These are phyloP conservation scores for Starmerella scarabaei DNA, from an alignment of 805 yeast species.

Conservation along the genomic window DNA sequence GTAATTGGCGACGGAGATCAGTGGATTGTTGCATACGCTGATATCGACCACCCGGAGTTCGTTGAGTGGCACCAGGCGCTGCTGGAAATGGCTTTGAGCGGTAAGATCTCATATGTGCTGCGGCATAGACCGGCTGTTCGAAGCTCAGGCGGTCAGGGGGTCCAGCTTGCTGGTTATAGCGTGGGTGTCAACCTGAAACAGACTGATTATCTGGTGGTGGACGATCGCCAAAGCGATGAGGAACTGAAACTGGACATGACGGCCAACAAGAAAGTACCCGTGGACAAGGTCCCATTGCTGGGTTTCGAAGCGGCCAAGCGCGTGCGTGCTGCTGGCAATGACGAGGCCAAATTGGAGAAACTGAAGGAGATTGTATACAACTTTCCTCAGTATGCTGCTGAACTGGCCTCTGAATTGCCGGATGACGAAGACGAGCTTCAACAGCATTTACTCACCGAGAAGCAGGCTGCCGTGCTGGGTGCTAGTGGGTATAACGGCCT, in stretches of 20 bases:
- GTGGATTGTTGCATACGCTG: constrained; percentile 53
- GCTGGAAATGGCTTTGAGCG: constrained; percentile 44
- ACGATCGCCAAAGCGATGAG: constrained; percentile 36
- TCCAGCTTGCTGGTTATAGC: constrained; percentile 44
- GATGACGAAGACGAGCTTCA: constrained; percentile 30
- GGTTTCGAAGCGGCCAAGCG: constrained; percentile 20
- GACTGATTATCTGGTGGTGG: constrained; percentile 53
- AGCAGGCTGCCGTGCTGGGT: constrained; percentile 19
- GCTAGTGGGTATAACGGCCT: constrained; percentile 29
- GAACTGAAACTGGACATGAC: constrained; percentile 16
- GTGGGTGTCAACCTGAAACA: constrained; percentile 50
- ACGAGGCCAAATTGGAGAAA: constrained; percentile 1
- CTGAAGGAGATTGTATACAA: constrained; percentile 31
- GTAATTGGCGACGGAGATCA: constrained; percentile 46
- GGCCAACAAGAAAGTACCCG: constrained; percentile 16
- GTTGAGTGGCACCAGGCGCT: constrained; percentile 45
- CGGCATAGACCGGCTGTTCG: constrained; percentile 37
- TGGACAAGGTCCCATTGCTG: constrained; percentile 6
- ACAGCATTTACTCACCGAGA: not conserved
- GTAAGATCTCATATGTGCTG: constrained; percentile 63
- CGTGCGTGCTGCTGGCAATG: constrained; percentile 3
- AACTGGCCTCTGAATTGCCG: constrained; percentile 27
- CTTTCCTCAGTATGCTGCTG: constrained; percentile 42
- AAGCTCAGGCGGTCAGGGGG: not conserved
- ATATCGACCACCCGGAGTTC: constrained; percentile 39